Evolutionary conservation across 345 rosid genomes (phyloP), one percentile per base, ranked within the genome.

Genomic region (Arabidopsis arenosa): DNA sequence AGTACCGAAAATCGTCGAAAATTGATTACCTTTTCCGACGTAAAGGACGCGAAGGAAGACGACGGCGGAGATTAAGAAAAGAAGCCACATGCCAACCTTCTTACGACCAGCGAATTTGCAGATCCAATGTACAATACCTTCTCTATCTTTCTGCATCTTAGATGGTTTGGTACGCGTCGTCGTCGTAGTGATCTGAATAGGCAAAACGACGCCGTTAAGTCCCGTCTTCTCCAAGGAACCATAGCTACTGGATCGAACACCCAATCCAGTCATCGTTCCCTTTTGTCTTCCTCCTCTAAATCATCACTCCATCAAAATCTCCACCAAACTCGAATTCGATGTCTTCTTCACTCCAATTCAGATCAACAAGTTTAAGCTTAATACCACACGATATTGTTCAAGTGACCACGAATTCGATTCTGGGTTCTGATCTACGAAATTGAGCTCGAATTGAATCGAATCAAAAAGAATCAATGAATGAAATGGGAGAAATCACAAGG

Each of bases 61-160:
- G 3, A 88, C 88, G 12, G 95, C 93, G 6, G 99, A 93, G 82
- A 93, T 84, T 37, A 83, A 41, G 75, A 90, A 91, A 68, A 96
- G 94, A 33, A 96, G 84, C 79, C 89, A 71, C 99, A 91, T 96
- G 74, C 99, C 98, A 5, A 96, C 89, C 79, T 89, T 93, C 85
- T 87, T 96, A 52, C 97, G 91, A 44, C 98, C 98, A 13, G 89
- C 96, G 79, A 89, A 84, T 79, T 96, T 96, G 77, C 81, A 85
- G 96, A 96, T 89, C 97, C 96, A 91, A 78, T 78, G 90, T 72
- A 85, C 68, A 76, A 91, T 41, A 14, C 87, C 85, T 61, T 89
- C 99, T 70, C 87, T 92, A 59, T 93, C 97, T 84, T 89, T 96
- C 48, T 85, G 80, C 96, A 89, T 83, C 89, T 93, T 93, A 12